A percentile compares a stretch with the other conserved stretches of the same genome.
phyloP scores from a whole-genome alignment of 345 rosid species.

The Trapa bicornis region DNA sequence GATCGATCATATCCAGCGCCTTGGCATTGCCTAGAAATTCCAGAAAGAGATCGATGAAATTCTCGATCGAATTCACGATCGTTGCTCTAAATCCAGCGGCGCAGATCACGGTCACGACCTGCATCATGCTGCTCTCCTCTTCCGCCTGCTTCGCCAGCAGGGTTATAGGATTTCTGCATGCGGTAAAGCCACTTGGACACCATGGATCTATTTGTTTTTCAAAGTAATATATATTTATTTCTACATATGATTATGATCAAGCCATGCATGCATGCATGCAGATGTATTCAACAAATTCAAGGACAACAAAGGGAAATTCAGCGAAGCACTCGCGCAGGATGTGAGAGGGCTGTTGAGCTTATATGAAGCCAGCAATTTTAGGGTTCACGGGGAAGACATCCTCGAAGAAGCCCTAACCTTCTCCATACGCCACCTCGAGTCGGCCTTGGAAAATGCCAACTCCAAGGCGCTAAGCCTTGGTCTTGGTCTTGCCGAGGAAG shows the following conservation, averaged over 20 bases:
- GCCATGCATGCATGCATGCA: background rate
- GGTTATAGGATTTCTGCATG: conserved; percentile 7
- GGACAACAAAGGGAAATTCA: conserved; percentile 15
- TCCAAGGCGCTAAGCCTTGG: background rate
- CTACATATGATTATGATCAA: background rate
- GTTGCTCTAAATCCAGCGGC: background rate
- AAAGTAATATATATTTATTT: no score
- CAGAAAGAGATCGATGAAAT: conserved; percentile 11
- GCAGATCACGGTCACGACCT: conserved; percentile 3
- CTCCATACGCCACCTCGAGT: conserved; percentile 4
- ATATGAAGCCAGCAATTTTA: conserved; percentile 14
- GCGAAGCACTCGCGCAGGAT: conserved; percentile 3
- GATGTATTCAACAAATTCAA: conserved; percentile 16
- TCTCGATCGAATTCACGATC: background rate
- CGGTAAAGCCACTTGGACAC: conserved; percentile 7
- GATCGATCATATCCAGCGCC: conserved; percentile 20
- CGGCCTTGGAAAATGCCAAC: background rate
- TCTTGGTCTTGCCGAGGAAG: background rate
- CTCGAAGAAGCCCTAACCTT: conserved; percentile 14
- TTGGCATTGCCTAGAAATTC: conserved; percentile 18
- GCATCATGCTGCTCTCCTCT: conserved; percentile 7
- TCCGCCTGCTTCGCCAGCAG: conserved; percentile 19
- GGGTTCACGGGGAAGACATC: conserved; percentile 10
- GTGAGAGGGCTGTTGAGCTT: conserved; percentile 16
- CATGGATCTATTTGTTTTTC: background rate